phyloP scores from a whole-genome alignment of 495 filamentous ascomycete genomes.

The Jackrogersella minutella region DNA sequence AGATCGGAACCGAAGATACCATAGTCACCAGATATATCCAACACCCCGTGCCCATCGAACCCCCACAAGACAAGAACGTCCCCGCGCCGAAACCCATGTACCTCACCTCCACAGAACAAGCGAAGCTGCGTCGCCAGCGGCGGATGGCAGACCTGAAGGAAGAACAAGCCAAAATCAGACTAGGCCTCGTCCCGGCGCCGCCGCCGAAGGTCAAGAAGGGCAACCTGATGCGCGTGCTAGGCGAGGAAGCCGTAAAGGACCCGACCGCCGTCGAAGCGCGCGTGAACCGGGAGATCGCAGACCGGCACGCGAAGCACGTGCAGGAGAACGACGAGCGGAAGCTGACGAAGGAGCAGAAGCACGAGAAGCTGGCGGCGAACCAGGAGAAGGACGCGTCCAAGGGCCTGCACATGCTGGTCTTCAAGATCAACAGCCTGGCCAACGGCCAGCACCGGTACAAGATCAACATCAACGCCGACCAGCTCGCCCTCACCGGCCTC shows the following conservation, averaged over 20 bases:
- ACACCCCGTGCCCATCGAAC: constrained; percentile 90
- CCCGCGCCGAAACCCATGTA: constrained; percentile 89
- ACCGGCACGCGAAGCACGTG: constrained; percentile 79
- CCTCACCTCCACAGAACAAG: constrained; percentile 87
- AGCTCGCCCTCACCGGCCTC: constrained; percentile 82
- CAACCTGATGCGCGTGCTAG: constrained; percentile 97
- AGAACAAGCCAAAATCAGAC: constrained; percentile 91
- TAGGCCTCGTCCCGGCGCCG: constrained; percentile 87
- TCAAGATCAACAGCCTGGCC: constrained; percentile 84
- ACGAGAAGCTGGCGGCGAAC: constrained; percentile 82
- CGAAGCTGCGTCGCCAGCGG: constrained; percentile 88
- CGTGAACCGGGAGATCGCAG: constrained; percentile 88
- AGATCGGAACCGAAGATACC: constrained; percentile 78
- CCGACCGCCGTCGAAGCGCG: constrained; percentile 96
- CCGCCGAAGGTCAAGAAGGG: constrained; percentile 94
- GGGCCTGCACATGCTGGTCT: constrained; percentile 84
- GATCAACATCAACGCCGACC: constrained; percentile 88
- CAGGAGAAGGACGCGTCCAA: constrained; percentile 88
- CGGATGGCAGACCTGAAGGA: constrained; percentile 93
- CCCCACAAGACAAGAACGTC: constrained; percentile 84
- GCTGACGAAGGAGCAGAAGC: constrained; percentile 86
- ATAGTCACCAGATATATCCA: constrained; percentile 91
- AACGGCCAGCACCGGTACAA: constrained; percentile 94
- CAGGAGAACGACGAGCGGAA: constrained; percentile 84
- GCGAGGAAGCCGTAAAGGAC: constrained; percentile 96